These are phyloP conservation scores for Lasiodiplodia theobromae DNA, from an alignment of 2,329 filamentous ascomycete genomes.

Conservation along the genomic window DNA sequence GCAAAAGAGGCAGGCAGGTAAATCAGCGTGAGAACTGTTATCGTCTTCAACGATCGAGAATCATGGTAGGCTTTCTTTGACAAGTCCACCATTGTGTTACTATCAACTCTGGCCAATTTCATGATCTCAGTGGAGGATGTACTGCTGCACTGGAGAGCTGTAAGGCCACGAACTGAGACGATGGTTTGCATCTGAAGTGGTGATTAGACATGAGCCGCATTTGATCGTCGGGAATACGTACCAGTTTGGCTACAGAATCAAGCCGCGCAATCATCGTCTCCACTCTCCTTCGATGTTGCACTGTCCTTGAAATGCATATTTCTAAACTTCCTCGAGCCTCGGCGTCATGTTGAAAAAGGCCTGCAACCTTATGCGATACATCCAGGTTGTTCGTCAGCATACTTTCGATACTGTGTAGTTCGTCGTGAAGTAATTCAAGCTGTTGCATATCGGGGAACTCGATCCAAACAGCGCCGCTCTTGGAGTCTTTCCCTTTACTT, in stretches of 20 bases:
- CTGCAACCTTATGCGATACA: too few species aligned
- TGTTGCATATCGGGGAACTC: too few species aligned
- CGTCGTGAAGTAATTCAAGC: too few species aligned
- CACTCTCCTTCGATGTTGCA: too few species aligned
- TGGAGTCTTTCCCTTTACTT: too few species aligned
- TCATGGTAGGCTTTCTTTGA: conserved; percentile 31
- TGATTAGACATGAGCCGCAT: neutral
- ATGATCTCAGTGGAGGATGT: conserved; percentile 31
- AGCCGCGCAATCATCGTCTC: neutral
- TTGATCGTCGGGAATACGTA: neutral
- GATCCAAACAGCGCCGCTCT: too few species aligned
- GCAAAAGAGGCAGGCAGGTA: conserved; percentile 33
- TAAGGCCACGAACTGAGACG: conserved; percentile 30
- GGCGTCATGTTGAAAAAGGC: too few species aligned
- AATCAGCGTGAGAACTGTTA: conserved; percentile 32
- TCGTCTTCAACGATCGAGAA: conserved; percentile 32
- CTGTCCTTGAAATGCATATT: too few species aligned
- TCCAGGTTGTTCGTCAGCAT: too few species aligned
- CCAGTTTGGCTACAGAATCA: neutral
- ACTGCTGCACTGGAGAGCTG: conserved; percentile 28
- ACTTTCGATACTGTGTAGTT: too few species aligned
- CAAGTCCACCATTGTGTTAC: conserved; percentile 31
- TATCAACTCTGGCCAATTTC: conserved; percentile 29
- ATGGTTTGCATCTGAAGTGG: conserved; percentile 22
- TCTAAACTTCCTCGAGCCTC: too few species aligned